Base-by-base conservation (phyloP, 495 filamentous ascomycete genomes). In the Penicillium pancosmium region DNA sequence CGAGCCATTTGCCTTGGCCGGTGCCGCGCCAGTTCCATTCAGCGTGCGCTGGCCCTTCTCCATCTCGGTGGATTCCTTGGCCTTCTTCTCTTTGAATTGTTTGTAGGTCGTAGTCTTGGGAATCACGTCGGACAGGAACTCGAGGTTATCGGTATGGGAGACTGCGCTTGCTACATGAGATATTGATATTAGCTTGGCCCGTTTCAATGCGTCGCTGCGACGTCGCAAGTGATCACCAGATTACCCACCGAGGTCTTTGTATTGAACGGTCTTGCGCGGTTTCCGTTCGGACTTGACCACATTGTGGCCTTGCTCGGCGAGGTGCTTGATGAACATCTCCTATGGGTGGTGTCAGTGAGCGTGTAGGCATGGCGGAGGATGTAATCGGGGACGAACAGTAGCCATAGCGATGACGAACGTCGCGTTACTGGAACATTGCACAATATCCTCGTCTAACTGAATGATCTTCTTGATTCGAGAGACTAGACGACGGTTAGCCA, bases 241-340 rank as follows among this genome's bases (percentile, higher is more conserved):
- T 36, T 34, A 64, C 70, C 27, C 74, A 93, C 89, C 88, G 15
- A 98, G 80, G 73, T 98, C 94, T 71, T 90, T 92, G 81, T 98
- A 98, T 72, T 98, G 95, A 62, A 98, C 87, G 56, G 93, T 96
- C 62, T 93, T 87, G 40, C 94, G 84, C 27, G 93, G 93, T 73
- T 97, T 97, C 55, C 88, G 82, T 70, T 97, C 94, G 5, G 91
- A 82, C 60, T 92, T 92, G 57, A 94, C 89, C 69, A 96, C 90
- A 67, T 91, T 92, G 65, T 96, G 84, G 27, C 85, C 89, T 75
- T 96, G 90, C 58, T 87, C 84, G 25, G 91, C 87, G 35, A 98
- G 82, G 69, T 97, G 88, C 68, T 96, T 91, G 61, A 98, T 89
- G 81, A 98, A 98, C 86, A 97, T 87, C 74, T 98, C 94, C 89